These are phyloP conservation scores for Acanthamoeba castellanii DNA, from an alignment of 208 protist genomes.

Conservation along the genomic window DNA sequence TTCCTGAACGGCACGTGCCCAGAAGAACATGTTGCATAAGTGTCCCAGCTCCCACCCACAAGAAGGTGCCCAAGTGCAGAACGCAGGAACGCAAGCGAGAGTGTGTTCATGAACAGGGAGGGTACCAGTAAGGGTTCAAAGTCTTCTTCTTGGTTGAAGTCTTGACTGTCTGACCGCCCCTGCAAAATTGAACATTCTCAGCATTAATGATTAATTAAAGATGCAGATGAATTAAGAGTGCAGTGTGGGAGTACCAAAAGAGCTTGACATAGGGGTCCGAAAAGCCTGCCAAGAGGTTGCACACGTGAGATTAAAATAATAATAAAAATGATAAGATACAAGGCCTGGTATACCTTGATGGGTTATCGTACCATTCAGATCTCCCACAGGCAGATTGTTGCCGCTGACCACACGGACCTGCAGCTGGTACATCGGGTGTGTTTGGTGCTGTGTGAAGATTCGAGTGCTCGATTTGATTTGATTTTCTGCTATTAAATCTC, in stretches of 20 bases:
- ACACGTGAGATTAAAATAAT: neutral
- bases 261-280: slow-evolving; percentile 50
- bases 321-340: neutral
- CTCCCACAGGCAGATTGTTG: slow-evolving; percentile 28
- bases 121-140: slow-evolving; percentile 58
- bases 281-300: neutral
- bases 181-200: neutral
- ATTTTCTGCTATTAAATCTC: too few species aligned
- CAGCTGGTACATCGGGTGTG: neutral
- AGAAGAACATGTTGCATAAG: too few species aligned
- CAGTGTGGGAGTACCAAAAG: neutral
- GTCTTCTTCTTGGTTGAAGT: slow-evolving; percentile 68
- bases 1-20: neutral
- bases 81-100: neutral
- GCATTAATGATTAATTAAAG: neutral
- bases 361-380: slow-evolving; percentile 22
- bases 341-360: neutral
- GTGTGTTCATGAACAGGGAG: neutral
- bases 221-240: neutral
- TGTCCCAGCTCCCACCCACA: neutral
- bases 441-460: neutral
- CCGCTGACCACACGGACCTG: slow-evolving; percentile 62
- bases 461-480: too few species aligned
- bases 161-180: slow-evolving; percentile 36
- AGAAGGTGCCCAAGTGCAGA: too few species aligned